Evolutionary conservation across 2,329 filamentous ascomycete species (phyloP), one percentile per base, ranked within the genome.

Genomic region (Alternaria conjuncta): DNA sequence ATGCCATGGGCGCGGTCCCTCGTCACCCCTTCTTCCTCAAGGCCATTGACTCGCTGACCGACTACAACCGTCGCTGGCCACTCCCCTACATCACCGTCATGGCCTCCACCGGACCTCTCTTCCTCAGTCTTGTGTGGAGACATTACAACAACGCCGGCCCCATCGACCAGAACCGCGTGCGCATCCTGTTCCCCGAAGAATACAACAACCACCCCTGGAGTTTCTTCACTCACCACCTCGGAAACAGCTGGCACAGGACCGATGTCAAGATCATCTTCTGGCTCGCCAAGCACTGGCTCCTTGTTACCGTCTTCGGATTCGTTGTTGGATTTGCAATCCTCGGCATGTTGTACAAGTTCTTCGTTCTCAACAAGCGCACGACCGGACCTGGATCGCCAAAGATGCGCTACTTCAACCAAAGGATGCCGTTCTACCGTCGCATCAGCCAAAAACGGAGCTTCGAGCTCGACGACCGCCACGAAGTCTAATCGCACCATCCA

Each of bases 61-160:
- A 85, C 58, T 92, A 92, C 79, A 86, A 92, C 74, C 85, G 87
- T 63, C 87, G 87, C 67, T 94, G 91, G 91, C 74, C 88, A 43
- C 77, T 90, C 65, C 86, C 89, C 15, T 93, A 94, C 78, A 90
- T 92, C 73, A 92, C 90, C 23, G 90, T 94, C 71, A 94, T 94
- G 92, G 90, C 90, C 50, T 89, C 88, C 10, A 92, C 92, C 0
- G 92, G 92, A 0, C 92, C 92, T 0, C 82, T 94, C 28, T 94
- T 93, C 82, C 80, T 94, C 49, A 92, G 88, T 60, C 86, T 94
- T 44, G 86, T 92, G 63, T 92, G 91, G 89, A 89, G 91, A 74
- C 88, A 92, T 77, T 94, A 92, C 78, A 88, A 89, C 77, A 83
- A 85, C 32, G 81, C 83, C 18, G 82, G 81, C 46, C 84, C 80